phyloP scores from a whole-genome alignment of 2,329 filamentous ascomycete species.

The Talaromyces sp. region DNA sequence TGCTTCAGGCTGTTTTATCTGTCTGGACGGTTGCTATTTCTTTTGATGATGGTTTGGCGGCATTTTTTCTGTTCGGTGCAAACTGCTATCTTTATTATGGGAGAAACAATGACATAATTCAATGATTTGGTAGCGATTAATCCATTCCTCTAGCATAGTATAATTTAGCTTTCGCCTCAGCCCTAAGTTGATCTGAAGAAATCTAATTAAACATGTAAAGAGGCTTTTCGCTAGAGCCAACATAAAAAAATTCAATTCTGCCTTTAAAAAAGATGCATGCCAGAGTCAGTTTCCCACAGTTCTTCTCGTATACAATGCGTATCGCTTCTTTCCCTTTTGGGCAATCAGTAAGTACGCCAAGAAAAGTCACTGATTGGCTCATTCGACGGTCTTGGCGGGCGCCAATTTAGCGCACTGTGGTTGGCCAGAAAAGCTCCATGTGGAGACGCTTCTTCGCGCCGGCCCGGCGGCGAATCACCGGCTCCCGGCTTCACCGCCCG shows the following conservation, averaged over 20 bases:
- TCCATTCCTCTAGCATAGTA: neutral
- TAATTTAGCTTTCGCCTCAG: neutral
- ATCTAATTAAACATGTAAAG: neutral
- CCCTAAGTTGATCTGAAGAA: neutral
- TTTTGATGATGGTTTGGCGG: neutral
- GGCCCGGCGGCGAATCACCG: slow-evolving; percentile 5
- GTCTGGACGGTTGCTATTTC: neutral
- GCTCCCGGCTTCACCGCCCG: neutral
- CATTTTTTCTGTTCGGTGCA: neutral
- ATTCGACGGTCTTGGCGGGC: neutral
- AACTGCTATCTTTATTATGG: neutral
- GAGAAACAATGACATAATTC: neutral
- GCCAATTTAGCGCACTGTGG: neutral
- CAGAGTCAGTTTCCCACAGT: neutral
- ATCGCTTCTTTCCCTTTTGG: neutral
- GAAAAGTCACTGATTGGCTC: neutral
- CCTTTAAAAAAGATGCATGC: neutral
- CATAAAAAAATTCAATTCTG: neutral
- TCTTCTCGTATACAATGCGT: neutral
- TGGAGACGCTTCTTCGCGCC: neutral
- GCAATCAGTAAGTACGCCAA: neutral
- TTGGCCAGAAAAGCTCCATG: neutral
- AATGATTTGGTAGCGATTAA: too few relatives aligned
- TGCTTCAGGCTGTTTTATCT: neutral
- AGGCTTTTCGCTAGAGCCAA: neutral